Evolutionary conservation across 2,329 filamentous ascomycete species (phyloP).

Genomic region (Pseudocercospora fuligena): DNA sequence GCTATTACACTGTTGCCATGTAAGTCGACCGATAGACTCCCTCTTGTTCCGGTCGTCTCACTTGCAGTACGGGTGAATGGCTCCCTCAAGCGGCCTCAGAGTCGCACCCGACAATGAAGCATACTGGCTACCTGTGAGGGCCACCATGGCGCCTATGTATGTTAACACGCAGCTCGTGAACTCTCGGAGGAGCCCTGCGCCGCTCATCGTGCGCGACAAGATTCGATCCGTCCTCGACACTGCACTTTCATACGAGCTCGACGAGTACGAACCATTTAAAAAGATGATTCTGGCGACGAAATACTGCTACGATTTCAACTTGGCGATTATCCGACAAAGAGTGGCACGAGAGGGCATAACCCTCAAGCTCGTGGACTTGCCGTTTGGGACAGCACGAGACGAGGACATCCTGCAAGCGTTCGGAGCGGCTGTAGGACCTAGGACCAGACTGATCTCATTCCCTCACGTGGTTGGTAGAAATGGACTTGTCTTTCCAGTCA

Average conservation of each 20-base stretch:
- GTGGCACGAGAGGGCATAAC: constrained; percentile 5
- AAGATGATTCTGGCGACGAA: background rate
- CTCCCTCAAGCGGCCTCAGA: background rate
- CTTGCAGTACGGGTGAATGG: background rate
- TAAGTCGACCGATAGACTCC: background rate
- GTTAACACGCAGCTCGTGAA: constrained; percentile 8
- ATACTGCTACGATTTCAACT: constrained; percentile 9
- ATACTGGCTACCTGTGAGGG: constrained; percentile 1
- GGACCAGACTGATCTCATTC: constrained; percentile 3
- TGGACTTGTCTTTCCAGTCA: background rate
- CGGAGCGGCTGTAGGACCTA: background rate
- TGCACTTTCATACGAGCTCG: background rate
- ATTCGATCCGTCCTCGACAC: background rate
- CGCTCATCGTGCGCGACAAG: constrained; percentile 1
- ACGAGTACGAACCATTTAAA: constrained; percentile 3
- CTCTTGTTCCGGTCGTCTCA: background rate
- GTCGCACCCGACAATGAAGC: background rate
- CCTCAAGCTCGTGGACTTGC: background rate
- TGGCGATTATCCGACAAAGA: background rate
- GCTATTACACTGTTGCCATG: background rate
- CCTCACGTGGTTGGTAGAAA: background rate
- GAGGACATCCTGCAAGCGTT: background rate
- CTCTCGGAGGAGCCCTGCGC: background rate
- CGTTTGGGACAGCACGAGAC: background rate
- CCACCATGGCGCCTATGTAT: constrained; percentile 1